Base-by-base conservation (phyloP, 768 basidiomycete species). In the Strobilomyces echinocephalus region DNA sequence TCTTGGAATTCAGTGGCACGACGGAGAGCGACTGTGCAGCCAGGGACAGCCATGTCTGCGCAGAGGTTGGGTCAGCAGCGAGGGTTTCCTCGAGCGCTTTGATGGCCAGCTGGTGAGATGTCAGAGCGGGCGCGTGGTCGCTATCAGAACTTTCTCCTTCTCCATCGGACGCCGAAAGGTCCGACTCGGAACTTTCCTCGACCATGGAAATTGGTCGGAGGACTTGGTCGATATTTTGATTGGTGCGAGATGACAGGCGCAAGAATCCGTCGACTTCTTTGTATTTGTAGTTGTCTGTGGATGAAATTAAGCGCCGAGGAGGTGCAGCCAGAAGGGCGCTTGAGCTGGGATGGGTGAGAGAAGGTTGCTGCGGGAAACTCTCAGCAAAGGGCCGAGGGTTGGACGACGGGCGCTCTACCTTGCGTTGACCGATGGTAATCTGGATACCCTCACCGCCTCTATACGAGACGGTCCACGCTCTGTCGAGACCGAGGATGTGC, bases 181-280 rank as follows among this genome's bases (percentile, higher is more conserved):
- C 72, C 35, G 75, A 74, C 24, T 67, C 70, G 24, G 67, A 66
- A 26, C 49, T 60, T 26, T 61, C 64, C 26, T 66, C 66, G 39
- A 55, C 42, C 36, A 61, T 56, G 39, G 65, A 72, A 54, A 84
- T 81, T 10, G 80, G 78, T 31, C 80, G 79, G 59, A 86, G 82
- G 14, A 74, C 69, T 48, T 76, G 73, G 49, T 77, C 70, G 11
- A 39, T 60, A 57, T 48, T 57, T 55, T 50, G 67, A 52, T 46
- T 50, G n/a, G 66, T 64, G 15, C 70, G 69, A 15, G 82, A 76
- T 16, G 81, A 73, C 9, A 90, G 70, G 38, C 74, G 79, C 28
- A 90, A 71, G 61, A 87, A 83, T 9, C 86, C 87, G 55, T 87
- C 79, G n/a, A 76, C 63, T 66, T 88, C 87, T 52, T 79, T 71